Conservation (phyloP, 202 grass and related monocot species). For the Setaria italica region DNA sequence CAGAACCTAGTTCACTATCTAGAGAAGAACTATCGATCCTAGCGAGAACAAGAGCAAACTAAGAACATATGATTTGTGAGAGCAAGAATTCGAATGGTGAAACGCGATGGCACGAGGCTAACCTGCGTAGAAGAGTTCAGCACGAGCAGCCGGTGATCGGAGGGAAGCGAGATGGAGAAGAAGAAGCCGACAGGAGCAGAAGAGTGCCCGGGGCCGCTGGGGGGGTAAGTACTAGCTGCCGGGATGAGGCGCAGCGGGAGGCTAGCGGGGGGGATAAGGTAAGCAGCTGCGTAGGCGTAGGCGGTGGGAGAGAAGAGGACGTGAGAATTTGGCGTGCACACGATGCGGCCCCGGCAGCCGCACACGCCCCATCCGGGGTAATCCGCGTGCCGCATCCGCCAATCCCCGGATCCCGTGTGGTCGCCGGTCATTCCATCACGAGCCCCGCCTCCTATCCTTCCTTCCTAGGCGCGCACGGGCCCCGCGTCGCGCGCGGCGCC, state of each 20-base stretch:
- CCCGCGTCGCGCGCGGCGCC: background rate
- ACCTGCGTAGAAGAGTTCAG: background rate
- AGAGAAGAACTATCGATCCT: background rate
- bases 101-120: background rate
- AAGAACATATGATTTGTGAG: background rate
- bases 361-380: slow-evolving; percentile 61
- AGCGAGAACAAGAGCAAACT: background rate
- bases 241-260: slow-evolving; percentile 7
- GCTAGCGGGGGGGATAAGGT: slow-evolving; percentile 41
- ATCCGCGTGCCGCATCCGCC: slow-evolving; percentile 33
- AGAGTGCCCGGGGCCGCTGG: background rate
- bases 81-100: background rate
- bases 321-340: slow-evolving; percentile 57
- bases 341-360: slow-evolving; percentile 60
- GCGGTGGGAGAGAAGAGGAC: background rate
- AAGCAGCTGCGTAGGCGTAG: background rate
- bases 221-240: background rate
- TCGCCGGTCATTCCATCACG: slow-evolving; percentile 15
- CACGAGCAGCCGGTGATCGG: background rate
- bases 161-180: background rate
- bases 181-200: background rate
- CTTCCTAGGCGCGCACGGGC: background rate
- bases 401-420: slow-evolving; percentile 45
- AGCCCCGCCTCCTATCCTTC: background rate
- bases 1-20: too few relatives aligned